Conservation (phyloP, 2,329 filamentous ascomycete species). For the Aciculosporium take region DNA sequence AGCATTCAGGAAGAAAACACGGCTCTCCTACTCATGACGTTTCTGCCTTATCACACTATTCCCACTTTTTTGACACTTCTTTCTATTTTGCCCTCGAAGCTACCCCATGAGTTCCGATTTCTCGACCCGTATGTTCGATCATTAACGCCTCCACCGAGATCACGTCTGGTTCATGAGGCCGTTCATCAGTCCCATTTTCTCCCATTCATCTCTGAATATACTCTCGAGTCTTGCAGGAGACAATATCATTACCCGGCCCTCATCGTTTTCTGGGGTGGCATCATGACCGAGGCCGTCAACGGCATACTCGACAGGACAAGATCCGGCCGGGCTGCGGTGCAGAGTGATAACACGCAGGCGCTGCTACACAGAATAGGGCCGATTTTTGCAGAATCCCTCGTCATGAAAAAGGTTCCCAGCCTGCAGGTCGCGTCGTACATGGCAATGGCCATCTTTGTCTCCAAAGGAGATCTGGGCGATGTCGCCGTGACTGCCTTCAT, state of each 20-base stretch:
- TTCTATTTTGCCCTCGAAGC: conserved; percentile 65
- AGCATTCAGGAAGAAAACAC: conserved; percentile 91
- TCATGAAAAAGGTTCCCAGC: conserved; percentile 61
- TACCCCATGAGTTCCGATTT: conserved; percentile 68
- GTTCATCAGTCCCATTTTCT: conserved; percentile 67
- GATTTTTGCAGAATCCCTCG: conserved; percentile 63
- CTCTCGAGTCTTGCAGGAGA: conserved; percentile 56
- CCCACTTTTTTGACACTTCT: conserved; percentile 75
- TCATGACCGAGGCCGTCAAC: conserved; percentile 74
- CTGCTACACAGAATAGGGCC: conserved; percentile 53
- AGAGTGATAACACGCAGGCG: conserved; percentile 69
- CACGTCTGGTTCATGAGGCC: conserved; percentile 71
- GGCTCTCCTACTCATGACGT: conserved; percentile 60
- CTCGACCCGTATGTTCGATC: conserved; percentile 75
- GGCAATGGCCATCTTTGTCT: conserved; percentile 72
- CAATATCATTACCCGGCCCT: conserved; percentile 64
- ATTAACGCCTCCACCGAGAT: conserved; percentile 60
- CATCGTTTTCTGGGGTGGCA: conserved; percentile 79
- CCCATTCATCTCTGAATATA: conserved; percentile 61
- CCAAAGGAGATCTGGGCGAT: conserved; percentile 69
- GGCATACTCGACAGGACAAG: conserved; percentile 64
- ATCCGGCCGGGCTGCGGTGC: conserved; percentile 61
- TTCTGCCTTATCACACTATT: conserved; percentile 82
- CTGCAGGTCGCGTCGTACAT: conserved; percentile 83
- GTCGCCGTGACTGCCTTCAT: conserved; percentile 72